phyloP scores from a whole-genome alignment of 768 basidiomycete species.

The Punctularia strigosozonata region DNA sequence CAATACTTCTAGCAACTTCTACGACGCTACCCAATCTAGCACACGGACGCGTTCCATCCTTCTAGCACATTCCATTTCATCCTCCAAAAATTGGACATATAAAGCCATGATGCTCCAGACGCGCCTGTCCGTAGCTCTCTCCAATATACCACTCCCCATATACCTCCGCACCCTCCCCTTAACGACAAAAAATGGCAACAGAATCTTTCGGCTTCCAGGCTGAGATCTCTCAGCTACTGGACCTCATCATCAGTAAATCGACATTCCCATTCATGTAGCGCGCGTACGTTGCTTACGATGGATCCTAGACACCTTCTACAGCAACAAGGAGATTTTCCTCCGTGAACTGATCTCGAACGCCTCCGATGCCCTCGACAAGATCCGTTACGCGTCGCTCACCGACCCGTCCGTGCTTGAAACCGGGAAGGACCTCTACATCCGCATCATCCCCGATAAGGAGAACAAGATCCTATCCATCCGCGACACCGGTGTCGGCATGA shows the following conservation, averaged over 20 bases:
- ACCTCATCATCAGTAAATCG: constrained; percentile 91
- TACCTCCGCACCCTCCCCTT: no score
- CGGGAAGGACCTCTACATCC: constrained; percentile 89
- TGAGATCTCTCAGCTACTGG: constrained; percentile 97
- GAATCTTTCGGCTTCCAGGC: constrained; percentile 97
- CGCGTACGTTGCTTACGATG: constrained; percentile 8
- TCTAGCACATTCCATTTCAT: no score
- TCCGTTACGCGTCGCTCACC: constrained; percentile 93
- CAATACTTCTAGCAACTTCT: no score
- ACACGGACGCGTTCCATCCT: no score
- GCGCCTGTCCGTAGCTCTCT: no score
- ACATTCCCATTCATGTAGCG: constrained; percentile 3
- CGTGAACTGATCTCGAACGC: constrained; percentile 95
- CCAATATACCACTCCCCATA: no score
- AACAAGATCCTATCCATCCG: constrained; percentile 84
- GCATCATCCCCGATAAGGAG: constrained; percentile 93
- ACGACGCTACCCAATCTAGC: no score
- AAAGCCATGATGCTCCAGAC: no score
- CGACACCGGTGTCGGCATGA: constrained; percentile 98
- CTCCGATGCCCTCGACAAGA: constrained; percentile 99
- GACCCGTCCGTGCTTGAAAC: constrained; percentile 83
- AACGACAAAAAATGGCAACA: constrained; percentile 44
- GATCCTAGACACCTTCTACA: constrained; percentile 90
- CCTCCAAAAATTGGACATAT: no score
- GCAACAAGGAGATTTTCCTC: constrained; percentile 99